Conservation (phyloP, 352 stramenopile species). For the Proteromonas lacertae region DNA sequence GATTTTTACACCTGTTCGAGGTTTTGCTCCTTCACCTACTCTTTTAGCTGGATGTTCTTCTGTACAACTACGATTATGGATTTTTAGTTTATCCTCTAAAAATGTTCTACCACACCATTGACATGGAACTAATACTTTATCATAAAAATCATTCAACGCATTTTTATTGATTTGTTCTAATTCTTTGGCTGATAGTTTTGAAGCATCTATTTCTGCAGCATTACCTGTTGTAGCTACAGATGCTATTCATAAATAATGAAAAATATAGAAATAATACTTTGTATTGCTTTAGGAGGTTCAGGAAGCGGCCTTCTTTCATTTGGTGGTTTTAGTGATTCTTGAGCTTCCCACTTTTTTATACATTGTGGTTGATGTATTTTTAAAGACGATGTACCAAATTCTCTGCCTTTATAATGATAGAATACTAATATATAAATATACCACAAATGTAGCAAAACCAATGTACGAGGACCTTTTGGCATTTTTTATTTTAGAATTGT, state of each 20-base stretch:
- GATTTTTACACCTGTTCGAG: too few species aligned
- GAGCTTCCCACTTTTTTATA: not conserved
- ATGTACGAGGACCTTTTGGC: too few species aligned
- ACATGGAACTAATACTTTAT: not conserved
- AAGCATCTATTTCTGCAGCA: not conserved
- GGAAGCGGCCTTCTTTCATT: not conserved
- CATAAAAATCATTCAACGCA: not conserved
- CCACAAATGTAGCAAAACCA: too few species aligned
- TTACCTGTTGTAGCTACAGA: too few species aligned
- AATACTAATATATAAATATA: too few species aligned
- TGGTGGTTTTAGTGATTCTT: not conserved
- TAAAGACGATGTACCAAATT: not conserved
- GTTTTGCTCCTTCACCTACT: too few species aligned
- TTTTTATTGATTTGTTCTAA: not conserved
- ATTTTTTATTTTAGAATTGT: too few species aligned
- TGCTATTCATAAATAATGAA: too few species aligned
- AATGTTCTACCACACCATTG: constrained; percentile 1
- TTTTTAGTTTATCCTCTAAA: not conserved
- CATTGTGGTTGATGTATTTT: constrained; percentile 1
- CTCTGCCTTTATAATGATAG: too few species aligned
- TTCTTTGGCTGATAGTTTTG: not conserved
- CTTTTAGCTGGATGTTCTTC: not conserved
- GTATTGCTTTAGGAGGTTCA: not conserved
- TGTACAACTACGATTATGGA: not conserved
- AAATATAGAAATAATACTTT: too few species aligned